Percentiles rank a stretch among this genome's conserved stretches.
Evolutionary conservation across 768 basidiomycete genomes (phyloP).

Genomic region (Boletus edulis): DNA sequence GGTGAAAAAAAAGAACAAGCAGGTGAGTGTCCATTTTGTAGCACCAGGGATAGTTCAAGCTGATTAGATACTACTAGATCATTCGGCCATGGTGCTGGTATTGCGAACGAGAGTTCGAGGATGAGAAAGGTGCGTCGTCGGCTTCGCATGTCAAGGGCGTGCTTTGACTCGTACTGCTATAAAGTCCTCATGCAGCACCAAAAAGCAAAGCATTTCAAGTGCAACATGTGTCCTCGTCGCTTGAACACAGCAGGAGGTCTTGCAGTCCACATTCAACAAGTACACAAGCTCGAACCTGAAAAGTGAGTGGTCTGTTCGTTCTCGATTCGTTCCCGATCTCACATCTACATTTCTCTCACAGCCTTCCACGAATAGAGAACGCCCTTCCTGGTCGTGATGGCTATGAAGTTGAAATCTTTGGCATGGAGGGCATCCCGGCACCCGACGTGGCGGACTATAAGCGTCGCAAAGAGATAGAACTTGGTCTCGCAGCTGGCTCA

Average conservation of each 20-base stretch:
- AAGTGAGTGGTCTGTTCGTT: constrained; percentile 30
- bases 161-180: not conserved
- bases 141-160: not conserved
- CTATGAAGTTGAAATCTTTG: constrained; percentile 98
- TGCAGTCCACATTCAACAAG: constrained; percentile 97
- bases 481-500: constrained; percentile 78
- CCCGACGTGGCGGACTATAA: constrained; percentile 96
- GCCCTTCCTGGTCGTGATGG: constrained; percentile 95
- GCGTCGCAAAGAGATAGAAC: constrained; percentile 91
- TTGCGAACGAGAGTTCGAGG: constrained; percentile 98
- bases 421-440: constrained; percentile 97
- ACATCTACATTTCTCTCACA: constrained; percentile 24
- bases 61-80: constrained; percentile 48
- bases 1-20: constrained; percentile 58
- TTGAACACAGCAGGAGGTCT: constrained; percentile 97
- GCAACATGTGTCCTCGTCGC: constrained; percentile 90
- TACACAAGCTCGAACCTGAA: constrained; percentile 98
- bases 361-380: constrained; percentile 90
- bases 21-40: constrained; percentile 14
- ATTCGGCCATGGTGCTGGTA: constrained; percentile 99
- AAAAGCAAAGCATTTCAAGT: constrained; percentile 99
- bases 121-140: constrained; percentile 81
- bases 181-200: constrained; percentile 98
- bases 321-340: constrained; percentile 3
- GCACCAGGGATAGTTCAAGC: not conserved